Conservation (phyloP, 768 basidiomycete genomes). For the Collybia sordida region DNA sequence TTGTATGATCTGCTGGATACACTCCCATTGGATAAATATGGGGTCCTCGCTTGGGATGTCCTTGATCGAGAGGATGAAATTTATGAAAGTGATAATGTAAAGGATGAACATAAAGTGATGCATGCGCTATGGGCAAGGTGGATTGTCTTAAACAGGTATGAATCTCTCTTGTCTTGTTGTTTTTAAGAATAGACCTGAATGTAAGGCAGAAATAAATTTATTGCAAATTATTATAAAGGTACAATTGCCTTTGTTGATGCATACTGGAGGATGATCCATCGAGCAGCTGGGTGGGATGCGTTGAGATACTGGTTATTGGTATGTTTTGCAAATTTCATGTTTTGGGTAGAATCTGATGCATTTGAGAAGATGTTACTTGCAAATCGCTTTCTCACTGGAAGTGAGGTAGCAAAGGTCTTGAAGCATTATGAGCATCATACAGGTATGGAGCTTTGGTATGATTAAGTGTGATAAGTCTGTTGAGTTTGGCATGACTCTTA, state of each 20-base stretch:
- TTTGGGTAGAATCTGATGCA: not conserved
- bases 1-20: constrained; percentile 65
- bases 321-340: not conserved
- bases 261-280: constrained; percentile 67
- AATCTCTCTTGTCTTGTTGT: not conserved
- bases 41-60: constrained; percentile 67
- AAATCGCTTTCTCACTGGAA: constrained; percentile 50
- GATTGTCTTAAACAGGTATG: constrained; percentile 63
- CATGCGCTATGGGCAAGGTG: constrained; percentile 76
- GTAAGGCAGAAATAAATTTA: constrained; percentile 47
- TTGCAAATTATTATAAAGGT: constrained; percentile 54
- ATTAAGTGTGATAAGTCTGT: constrained; percentile 7
- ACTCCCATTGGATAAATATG: constrained; percentile 59
- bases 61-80: constrained; percentile 76
- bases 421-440: constrained; percentile 55
- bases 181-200: not conserved
- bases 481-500: too few species aligned
- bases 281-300: constrained; percentile 67
- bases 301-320: constrained; percentile 64
- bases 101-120: constrained; percentile 78
- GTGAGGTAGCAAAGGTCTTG: constrained; percentile 50
- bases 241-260: constrained; percentile 53
- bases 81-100: constrained; percentile 67
- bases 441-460: constrained; percentile 44
- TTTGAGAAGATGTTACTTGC: constrained; percentile 49